Evolutionary conservation across 805 yeast genomes (phyloP).

Genomic region (Lipomyces yamadae): DNA sequence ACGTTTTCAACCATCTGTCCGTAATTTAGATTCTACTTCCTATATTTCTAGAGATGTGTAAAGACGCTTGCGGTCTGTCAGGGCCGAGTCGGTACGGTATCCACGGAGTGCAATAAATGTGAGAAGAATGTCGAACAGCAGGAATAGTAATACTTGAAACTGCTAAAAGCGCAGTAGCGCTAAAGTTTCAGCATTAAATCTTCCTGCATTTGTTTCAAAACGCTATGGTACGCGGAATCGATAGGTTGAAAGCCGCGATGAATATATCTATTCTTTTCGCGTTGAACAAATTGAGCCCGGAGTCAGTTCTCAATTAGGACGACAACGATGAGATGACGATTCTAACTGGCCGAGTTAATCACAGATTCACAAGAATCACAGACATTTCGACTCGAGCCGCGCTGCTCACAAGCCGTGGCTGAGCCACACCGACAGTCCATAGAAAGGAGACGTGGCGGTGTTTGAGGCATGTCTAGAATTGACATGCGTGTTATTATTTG

Average conservation of each 20-base stretch:
- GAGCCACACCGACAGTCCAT: neutral
- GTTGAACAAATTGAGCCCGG: neutral
- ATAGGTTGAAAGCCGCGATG: neutral
- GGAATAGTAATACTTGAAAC: neutral
- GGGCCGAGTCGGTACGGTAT: neutral
- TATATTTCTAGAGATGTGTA: neutral
- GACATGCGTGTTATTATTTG: no score
- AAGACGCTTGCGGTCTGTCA: neutral
- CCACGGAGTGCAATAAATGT: neutral
- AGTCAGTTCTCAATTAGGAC: neutral
- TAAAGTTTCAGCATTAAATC: neutral
- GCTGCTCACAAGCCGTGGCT: neutral
- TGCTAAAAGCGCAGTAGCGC: constrained; percentile 1
- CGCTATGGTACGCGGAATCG: neutral
- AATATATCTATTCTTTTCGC: neutral
- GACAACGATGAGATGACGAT: neutral
- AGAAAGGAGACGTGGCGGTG: neutral
- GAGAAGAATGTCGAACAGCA: neutral
- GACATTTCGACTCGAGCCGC: neutral
- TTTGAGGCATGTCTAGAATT: neutral
- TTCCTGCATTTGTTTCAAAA: neutral
- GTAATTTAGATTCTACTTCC: neutral
- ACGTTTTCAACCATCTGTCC: neutral
- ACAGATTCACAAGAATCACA: neutral
- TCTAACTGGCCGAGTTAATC: neutral